A percentile compares a stretch with the other conserved stretches of the same genome.
Evolutionary conservation across 768 basidiomycete genomes (phyloP).

Genomic region (Termitomyces sp.): DNA sequence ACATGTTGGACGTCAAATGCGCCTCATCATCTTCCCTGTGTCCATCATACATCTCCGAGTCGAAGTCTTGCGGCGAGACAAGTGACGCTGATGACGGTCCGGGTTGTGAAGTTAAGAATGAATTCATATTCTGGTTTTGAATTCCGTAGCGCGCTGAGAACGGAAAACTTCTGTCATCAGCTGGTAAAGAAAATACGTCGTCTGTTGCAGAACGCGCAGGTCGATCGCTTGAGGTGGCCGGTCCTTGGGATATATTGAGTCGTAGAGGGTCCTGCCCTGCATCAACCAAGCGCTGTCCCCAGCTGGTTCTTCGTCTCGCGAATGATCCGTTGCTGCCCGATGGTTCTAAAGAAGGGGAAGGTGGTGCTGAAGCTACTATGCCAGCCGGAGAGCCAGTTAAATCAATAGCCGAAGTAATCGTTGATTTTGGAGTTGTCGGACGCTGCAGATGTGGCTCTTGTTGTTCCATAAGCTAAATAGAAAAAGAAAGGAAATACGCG

Average conservation of each 20-base stretch:
- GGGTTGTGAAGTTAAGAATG: constrained; percentile 37
- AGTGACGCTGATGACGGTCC: constrained; percentile 51
- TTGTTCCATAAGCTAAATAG: constrained; percentile 25
- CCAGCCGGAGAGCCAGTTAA: constrained; percentile 40
- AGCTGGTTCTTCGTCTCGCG: constrained; percentile 52
- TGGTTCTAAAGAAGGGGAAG: constrained; percentile 54
- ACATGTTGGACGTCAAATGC: constrained; percentile 50
- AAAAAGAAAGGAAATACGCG: constrained; percentile 5
- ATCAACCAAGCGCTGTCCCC: constrained; percentile 42
- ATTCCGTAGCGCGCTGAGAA: constrained; percentile 29
- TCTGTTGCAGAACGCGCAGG: constrained; percentile 23
- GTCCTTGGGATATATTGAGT: constrained; percentile 23
- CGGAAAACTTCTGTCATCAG: constrained; percentile 28
- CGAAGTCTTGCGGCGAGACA: constrained; percentile 28
- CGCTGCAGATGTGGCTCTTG: constrained; percentile 26
- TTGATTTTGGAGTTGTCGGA: constrained; percentile 29
- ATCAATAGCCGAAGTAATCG: constrained; percentile 54
- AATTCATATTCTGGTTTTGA: constrained; percentile 22
- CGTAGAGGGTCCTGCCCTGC: constrained; percentile 42
- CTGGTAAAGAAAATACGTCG: constrained; percentile 45
- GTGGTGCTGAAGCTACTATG: constrained; percentile 35
- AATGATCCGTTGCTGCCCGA: constrained; percentile 34
- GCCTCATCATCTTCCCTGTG: constrained; percentile 54
- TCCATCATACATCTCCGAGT: constrained; percentile 27
- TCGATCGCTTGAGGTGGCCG: constrained; percentile 13